Evolutionary conservation across 164 flowering plant species (phyloP), one percentile per base, ranked within the genome.

Genomic region (Tetracentron sinense): DNA sequence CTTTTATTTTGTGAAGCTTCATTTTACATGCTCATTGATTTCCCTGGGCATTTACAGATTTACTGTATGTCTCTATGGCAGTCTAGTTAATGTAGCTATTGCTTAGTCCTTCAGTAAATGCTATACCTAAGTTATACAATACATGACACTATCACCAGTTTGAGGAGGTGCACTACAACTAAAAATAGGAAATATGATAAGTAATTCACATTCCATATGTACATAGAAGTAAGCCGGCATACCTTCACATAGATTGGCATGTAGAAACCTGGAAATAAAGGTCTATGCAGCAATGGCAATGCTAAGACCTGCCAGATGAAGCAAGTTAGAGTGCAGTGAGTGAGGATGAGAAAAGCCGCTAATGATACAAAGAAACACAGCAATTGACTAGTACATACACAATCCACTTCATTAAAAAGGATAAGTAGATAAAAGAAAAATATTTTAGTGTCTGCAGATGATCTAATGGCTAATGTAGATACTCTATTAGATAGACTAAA

Each of bases 191-290:
- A 48, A 56, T 23, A 5, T 10, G 27, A 33, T 23, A 26, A 15
- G 47, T 58, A 28, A 29, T 4, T 22, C 11, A 26, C 29, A 51
- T 38, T 38, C 44, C 44, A 38, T 2, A 38, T 38, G 14, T 38
- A 1, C 44, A 8, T 38, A 58, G 8, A 35, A 31, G 53, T 1
- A n/a, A 62, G 48, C 25, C 50, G 52, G 8, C 54, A 75, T 85
- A 95, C 99, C 97, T 95, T 90, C 28, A 95, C 99, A 77, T 74
- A 77, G 54, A 95, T 81, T 57, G 97, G 99, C 97, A 92, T 88
- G 75, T 88, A 88, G 69, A 92, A 92, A 31, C 99, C 99, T 4
- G 99, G 99, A 79, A 95, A 89, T 48, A 95, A 75, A 26, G 99
- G 99, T 73, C 92, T 83, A 42, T 90, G 94, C 0, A 83, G 82